Evolutionary conservation across 495 filamentous ascomycete genomes (phyloP).

Genomic region (Lineolata rhizophorae): DNA sequence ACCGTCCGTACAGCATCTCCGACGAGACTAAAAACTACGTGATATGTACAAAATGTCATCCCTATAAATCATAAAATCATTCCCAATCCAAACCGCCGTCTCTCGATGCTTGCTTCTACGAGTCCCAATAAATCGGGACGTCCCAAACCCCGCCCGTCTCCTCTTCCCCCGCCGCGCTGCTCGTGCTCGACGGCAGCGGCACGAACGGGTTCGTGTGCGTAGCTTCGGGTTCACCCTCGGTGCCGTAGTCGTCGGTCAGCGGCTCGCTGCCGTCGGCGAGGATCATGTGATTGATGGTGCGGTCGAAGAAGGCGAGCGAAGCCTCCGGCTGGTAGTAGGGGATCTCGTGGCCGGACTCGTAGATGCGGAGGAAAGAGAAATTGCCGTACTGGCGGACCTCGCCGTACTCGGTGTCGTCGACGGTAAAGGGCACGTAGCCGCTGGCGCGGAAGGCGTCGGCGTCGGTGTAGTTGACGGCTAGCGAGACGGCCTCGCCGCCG

Average conservation of each 20-base stretch:
- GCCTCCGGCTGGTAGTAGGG: background rate
- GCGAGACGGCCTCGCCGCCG: constrained; percentile 27
- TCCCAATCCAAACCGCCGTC: too few relatives aligned
- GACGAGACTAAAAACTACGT: too few relatives aligned
- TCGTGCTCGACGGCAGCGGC: background rate
- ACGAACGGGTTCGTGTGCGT: background rate
- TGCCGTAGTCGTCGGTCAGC: background rate
- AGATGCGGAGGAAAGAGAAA: constrained; percentile 38
- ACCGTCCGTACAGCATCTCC: too few relatives aligned
- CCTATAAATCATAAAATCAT: too few relatives aligned
- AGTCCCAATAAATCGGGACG: too few relatives aligned
- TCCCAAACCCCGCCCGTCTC: too few relatives aligned
- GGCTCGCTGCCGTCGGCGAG: background rate
- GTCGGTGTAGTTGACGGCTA: constrained; percentile 14
- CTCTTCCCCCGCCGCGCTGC: too few relatives aligned
- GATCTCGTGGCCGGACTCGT: background rate
- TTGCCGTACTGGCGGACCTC: constrained; percentile 44
- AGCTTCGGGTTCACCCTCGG: background rate
- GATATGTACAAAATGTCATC: too few relatives aligned
- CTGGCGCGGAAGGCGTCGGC: constrained; percentile 25
- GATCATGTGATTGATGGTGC: background rate
- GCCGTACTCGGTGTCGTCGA: constrained; percentile 37
- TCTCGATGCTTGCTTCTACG: too few relatives aligned
- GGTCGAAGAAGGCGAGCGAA: background rate
- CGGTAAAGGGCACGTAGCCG: constrained; percentile 31